Evolutionary conservation across 805 yeast species (phyloP).

Genomic region (Hanseniaspora pseudoguilliermondii): DNA sequence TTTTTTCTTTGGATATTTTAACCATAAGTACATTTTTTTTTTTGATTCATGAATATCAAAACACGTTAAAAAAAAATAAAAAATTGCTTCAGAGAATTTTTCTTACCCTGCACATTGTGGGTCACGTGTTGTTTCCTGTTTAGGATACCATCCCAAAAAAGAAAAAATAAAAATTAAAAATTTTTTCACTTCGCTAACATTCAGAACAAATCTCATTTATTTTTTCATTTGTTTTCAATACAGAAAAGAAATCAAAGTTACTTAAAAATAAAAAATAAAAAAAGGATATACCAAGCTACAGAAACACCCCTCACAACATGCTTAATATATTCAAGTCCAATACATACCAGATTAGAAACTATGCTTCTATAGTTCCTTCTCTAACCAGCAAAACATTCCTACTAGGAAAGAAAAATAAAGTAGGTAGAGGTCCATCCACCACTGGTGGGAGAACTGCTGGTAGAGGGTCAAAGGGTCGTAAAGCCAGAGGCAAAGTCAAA

Average conservation of each 20-base stretch:
- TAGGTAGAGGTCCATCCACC: constrained; percentile 94
- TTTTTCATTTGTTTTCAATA: too few relatives aligned
- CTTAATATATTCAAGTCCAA: not conserved
- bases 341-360: not conserved
- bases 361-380: not conserved
- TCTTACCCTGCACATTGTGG: too few relatives aligned
- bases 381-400: not conserved
- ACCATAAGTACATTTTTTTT: too few relatives aligned
- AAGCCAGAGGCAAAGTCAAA: constrained; percentile 83
- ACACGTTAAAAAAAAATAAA: too few relatives aligned
- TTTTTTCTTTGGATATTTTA: too few relatives aligned
- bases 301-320: not conserved
- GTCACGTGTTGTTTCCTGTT: too few relatives aligned
- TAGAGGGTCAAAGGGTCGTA: constrained; percentile 97
- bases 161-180: too few relatives aligned
- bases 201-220: too few relatives aligned
- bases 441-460: constrained; percentile 91
- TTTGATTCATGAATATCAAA: too few relatives aligned
- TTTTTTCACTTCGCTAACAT: too few relatives aligned
- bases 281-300: not conserved
- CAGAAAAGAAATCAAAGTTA: not conserved
- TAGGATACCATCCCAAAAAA: too few relatives aligned
- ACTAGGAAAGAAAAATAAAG: constrained; percentile 35
- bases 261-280: not conserved
- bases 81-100: too few relatives aligned